These are phyloP conservation scores for Clonostachys byssicola DNA, from an alignment of 2,329 filamentous ascomycete genomes.

Conservation along the genomic window DNA sequence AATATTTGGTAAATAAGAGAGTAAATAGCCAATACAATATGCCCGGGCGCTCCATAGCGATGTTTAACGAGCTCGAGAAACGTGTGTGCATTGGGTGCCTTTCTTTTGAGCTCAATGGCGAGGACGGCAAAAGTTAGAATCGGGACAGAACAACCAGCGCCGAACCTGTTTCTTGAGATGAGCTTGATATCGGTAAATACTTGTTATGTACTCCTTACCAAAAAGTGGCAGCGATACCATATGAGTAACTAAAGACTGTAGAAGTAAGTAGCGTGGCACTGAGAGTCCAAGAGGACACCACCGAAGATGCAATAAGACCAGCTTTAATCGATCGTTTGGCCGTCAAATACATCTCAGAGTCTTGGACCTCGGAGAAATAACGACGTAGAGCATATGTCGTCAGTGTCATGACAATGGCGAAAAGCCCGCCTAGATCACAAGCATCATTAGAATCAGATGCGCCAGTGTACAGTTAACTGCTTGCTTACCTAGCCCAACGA, in stretches of 20 bases:
- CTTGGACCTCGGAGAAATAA: slow-evolving; percentile 61
- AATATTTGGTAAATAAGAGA: slow-evolving; percentile 81
- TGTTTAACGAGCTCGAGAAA: slow-evolving; percentile 82
- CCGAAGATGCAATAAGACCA: slow-evolving; percentile 80
- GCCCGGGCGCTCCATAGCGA: slow-evolving; percentile 68
- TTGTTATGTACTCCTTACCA: slow-evolving; percentile 26
- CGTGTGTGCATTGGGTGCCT: slow-evolving; percentile 81
- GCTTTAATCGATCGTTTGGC: slow-evolving; percentile 86
- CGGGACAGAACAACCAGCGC: slow-evolving; percentile 73
- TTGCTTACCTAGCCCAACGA: too few relatives aligned
- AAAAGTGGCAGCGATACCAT: slow-evolving; percentile 39
- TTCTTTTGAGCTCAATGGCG: slow-evolving; percentile 52
- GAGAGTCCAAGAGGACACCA: slow-evolving; percentile 95
- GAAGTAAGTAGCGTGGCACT: slow-evolving; percentile 79
- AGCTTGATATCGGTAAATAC: too few relatives aligned
- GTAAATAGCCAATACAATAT: slow-evolving; percentile 78
- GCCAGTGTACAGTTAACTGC: too few relatives aligned
- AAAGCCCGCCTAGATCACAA: too few relatives aligned
- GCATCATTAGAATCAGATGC: too few relatives aligned
- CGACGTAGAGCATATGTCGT: too few relatives aligned
- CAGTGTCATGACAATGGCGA: too few relatives aligned
- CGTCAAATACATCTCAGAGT: slow-evolving; percentile 88
- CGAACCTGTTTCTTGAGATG: slow-evolving; percentile 22
- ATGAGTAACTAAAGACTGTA: slow-evolving; percentile 68
- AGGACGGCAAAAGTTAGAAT: slow-evolving; percentile 87